Base-by-base conservation (phyloP, 805 yeast species). In the Ogataea pignaliae region DNA sequence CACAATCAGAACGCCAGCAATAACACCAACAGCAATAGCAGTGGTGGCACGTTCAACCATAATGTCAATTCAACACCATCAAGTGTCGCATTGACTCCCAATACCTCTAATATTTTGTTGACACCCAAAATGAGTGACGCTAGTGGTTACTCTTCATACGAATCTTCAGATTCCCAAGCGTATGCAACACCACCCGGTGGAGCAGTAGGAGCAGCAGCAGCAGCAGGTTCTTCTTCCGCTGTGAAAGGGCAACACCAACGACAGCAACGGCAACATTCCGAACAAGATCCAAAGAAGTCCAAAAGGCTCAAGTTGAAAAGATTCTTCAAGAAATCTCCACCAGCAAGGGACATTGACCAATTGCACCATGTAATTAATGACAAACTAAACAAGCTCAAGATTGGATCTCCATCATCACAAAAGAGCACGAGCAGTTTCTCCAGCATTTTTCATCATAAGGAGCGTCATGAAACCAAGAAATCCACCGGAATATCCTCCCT, bases 241-340 rank as follows among this genome's bases (percentile, higher is more conserved):
- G 7, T 30, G 13, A 14, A 34, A 16, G 14, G 18, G 8, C 14
- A 10, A 34, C 10, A 10, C 9, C 33, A 3, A 30, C 14, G 5
- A 13, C 33, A 30, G 13, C 33, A 4, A 13, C 33, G 12, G 12
- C 31, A 13, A 4, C 14, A 13, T 30, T 10, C 6, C 14, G 14
- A 30, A 30, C 33, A 13, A 21, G 35, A 33, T 3, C 21, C 34
- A 1, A 7, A 4, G 26, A 13, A 34, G 9, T 33, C 48, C 3
- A 41, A 48, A 15, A 45, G 53, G 34, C 48, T 68, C 37, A 69
- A 67, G 41, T 61, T 75, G 44, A 69, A 69, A 46, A 61, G 79
- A 41, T 75, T 74, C 48, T 70, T 74, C 57, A 76, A 73, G 44
- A 45, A 26, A 16, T 48, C 28, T 13, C 34, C 54, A 54, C 29